Base-by-base conservation (phyloP, 306 rosid genomes). In the Arachis stenosperma region DNA sequence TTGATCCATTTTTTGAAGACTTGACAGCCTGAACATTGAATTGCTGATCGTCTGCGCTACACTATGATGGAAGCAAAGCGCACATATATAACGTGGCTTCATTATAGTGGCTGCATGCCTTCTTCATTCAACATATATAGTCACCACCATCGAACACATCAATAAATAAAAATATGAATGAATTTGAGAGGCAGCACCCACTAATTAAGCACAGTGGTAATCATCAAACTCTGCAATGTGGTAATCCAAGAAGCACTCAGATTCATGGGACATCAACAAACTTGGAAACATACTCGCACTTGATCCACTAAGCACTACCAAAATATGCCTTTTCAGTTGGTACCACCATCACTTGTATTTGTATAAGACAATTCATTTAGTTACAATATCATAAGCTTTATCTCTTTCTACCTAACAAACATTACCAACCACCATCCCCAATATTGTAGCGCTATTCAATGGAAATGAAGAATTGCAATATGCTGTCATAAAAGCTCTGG, bases 211-310 rank as follows among this genome's bases (percentile, higher is more conserved):
- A 33, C 37, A 2, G 37, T 33, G 37, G 37, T 33, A 33, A 33
- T 33, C 3, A 33, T 33, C 37, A 33, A 61, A 69, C 53, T 71
- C 61, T 22, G 53, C 22, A 47, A 51, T 37, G 66, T 27, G 64
- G 67, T 53, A 42, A 71, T 67, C 55, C 69, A 57, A 64, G 30
- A 69, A 74, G 75, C 66, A 81, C 60, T 54, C 44, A 61, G 59
- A 67, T 62, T 27, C 59, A 36, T 59, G 30, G 46, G 51, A 17
- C 81, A 51, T 60, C 57, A 60, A 59, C 44, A 72, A 39, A 60
- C 46, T 29, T 61, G 41, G 64, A 46, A 58, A 64, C 17, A 17
- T 17, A 17, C 17, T 17, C 17, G 17, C 17, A 17, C 54, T 3
- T 64, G 48, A 61, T 75, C 44, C 77, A 41, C 48, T 57, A 48